Evolutionary conservation across 169 alveolate species (phyloP).

Genomic region (Cystoisospora suis): DNA sequence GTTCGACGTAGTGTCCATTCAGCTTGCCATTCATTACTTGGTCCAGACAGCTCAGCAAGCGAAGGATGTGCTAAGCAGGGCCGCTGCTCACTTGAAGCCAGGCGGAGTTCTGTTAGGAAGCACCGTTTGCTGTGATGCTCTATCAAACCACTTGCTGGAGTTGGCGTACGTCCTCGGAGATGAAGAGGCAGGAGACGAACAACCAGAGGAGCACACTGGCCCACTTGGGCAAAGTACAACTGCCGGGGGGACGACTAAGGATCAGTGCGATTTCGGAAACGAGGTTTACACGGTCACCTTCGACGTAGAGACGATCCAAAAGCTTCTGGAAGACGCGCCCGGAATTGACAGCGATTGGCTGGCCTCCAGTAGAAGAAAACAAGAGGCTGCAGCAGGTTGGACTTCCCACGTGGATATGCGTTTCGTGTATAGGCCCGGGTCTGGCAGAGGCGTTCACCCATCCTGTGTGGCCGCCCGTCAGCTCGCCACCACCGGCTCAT

Average conservation of each 20-base stretch:
- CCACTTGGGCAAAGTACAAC: not conserved
- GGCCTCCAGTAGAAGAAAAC: not conserved
- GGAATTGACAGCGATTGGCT: slow-evolving; percentile 37
- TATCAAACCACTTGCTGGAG: slow-evolving; percentile 55
- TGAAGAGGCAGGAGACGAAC: not conserved
- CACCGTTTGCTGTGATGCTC: slow-evolving; percentile 66
- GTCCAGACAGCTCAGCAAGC: slow-evolving; percentile 78
- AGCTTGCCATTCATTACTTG: slow-evolving; percentile 87
- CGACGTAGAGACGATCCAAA: slow-evolving; percentile 67
- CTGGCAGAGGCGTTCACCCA: too few relatives aligned
- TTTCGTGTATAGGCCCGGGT: too few relatives aligned
- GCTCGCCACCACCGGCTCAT: too few relatives aligned
- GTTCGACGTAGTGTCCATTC: slow-evolving; percentile 84
- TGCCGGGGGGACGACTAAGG: slow-evolving; percentile 42
- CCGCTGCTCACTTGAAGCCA: slow-evolving; percentile 74
- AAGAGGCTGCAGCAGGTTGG: not conserved
- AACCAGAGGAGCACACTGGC: not conserved
- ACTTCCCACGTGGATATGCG: too few relatives aligned
- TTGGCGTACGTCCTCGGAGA: not conserved
- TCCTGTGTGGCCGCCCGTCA: too few relatives aligned
- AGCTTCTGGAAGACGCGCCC: slow-evolving; percentile 65
- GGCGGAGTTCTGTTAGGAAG: slow-evolving; percentile 88
- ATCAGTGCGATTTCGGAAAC: slow-evolving; percentile 67
- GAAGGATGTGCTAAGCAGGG: slow-evolving; percentile 76
- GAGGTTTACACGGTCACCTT: slow-evolving; percentile 71